These are phyloP conservation scores for Fusarium annulatum DNA, from an alignment of 2,329 filamentous ascomycete species.

Conservation along the genomic window DNA sequence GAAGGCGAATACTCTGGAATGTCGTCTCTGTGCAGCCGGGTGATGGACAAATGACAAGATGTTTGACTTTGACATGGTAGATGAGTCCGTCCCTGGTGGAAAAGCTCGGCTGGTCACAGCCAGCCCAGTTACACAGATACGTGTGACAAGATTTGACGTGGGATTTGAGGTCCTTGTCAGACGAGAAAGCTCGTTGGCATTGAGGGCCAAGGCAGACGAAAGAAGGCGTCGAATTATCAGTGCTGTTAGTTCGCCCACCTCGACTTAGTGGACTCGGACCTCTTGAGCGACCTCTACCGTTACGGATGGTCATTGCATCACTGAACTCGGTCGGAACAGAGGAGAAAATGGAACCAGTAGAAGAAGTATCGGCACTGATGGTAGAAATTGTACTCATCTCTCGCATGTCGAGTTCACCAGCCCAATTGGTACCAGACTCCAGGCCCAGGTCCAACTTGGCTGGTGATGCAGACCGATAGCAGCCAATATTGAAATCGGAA, in stretches of 20 bases:
- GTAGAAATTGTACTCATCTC: slow-evolving; percentile 40
- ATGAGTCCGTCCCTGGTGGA: slow-evolving; percentile 52
- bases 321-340: slow-evolving; percentile 46
- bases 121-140: slow-evolving; percentile 55
- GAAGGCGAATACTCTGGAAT: slow-evolving; percentile 49
- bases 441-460: slow-evolving; percentile 21
- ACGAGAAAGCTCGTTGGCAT: slow-evolving; percentile 43
- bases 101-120: slow-evolving; percentile 52
- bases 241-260: slow-evolving; percentile 17
- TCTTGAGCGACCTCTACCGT: slow-evolving; percentile 27
- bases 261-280: slow-evolving; percentile 41
- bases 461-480: slow-evolving; percentile 27
- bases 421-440: slow-evolving; percentile 10
- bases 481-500: slow-evolving; percentile 16
- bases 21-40: slow-evolving; percentile 52
- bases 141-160: slow-evolving; percentile 46
- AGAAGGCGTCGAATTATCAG: slow-evolving; percentile 24
- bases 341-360: slow-evolving; percentile 47
- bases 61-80: slow-evolving; percentile 58
- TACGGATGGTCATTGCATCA: slow-evolving; percentile 36
- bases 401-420: slow-evolving; percentile 4
- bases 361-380: slow-evolving; percentile 45
- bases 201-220: slow-evolving; percentile 45
- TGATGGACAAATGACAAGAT: slow-evolving; percentile 56
- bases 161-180: slow-evolving; percentile 37